Percentiles rank a stretch among this genome's conserved stretches.
Evolutionary conservation across 805 yeast genomes (phyloP).

Genomic region (Kuraishia floccosa): DNA sequence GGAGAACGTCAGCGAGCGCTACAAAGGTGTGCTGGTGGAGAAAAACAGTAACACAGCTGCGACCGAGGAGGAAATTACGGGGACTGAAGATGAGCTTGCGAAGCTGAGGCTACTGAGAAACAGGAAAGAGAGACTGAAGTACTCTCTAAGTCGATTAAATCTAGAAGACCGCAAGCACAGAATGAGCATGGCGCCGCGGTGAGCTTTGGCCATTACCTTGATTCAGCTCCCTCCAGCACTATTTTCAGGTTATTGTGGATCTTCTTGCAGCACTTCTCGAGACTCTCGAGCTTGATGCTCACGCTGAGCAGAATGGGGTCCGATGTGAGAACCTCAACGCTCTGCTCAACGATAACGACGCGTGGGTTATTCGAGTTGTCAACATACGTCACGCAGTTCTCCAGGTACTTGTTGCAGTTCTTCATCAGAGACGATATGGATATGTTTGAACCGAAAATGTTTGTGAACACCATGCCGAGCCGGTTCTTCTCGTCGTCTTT

Average conservation of each 20-base stretch:
- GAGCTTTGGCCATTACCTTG: neutral
- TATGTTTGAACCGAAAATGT: slow-evolving; percentile 14
- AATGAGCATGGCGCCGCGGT: slow-evolving; percentile 1
- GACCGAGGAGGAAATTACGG: neutral
- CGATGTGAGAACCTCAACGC: slow-evolving; percentile 48
- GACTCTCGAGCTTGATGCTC: slow-evolving; percentile 48
- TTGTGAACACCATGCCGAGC: slow-evolving; percentile 10
- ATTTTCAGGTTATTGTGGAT: slow-evolving; percentile 8
- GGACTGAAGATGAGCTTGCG: neutral
- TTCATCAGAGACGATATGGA: slow-evolving; percentile 21
- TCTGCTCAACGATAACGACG: slow-evolving; percentile 53
- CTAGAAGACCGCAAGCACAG: slow-evolving; percentile 3
- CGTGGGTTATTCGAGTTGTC: slow-evolving; percentile 18
- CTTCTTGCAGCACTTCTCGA: slow-evolving; percentile 37
- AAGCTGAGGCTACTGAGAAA: slow-evolving; percentile 20
- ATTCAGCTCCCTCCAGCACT: slow-evolving; percentile 1
- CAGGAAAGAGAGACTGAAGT: slow-evolving; percentile 26
- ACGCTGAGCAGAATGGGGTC: slow-evolving; percentile 59
- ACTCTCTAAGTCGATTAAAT: slow-evolving; percentile 13
- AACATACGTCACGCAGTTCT: slow-evolving; percentile 51
- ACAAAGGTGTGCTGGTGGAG: neutral
- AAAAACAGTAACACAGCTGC: neutral
- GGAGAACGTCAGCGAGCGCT: slow-evolving; percentile 8
- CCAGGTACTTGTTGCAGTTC: slow-evolving; percentile 39
- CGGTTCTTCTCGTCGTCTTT: slow-evolving; percentile 2